Evolutionary conservation across 345 rosid genomes (phyloP), one percentile per base, ranked within the genome.

Genomic region (Gynandropsis gynandra): DNA sequence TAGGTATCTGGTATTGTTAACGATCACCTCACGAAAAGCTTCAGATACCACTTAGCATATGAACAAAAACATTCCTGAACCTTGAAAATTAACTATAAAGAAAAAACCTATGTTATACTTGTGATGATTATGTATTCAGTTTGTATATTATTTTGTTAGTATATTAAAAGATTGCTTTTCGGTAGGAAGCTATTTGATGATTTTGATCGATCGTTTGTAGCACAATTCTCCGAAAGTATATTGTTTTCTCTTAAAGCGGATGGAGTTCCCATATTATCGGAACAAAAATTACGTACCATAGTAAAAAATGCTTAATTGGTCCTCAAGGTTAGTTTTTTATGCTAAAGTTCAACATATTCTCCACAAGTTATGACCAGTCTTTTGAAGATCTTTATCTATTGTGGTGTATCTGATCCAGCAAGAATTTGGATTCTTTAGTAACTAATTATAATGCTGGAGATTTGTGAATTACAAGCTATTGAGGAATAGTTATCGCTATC

Each of bases 251-350:
- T 87, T 61, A 87, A 71, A 72, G 76, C 80, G 38, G 76, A 83
- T 16, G 83, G 82, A 6, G 70, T 66, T 41, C 75, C 74, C 0
- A 31, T 90, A 71, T 74, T 90, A 16, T 90, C 92, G 4, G 95
- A 87, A 61, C 85, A 74, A 47, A 90, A 90, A 80, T 77, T 90
- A 16, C 85, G 92, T n/a, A 96, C 98, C 16, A 48, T 90, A 21
- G 74, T 74, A 9, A 95, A 77, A 44, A 87, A 87, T 55, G 98
- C 98, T 5, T 79, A 79, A 55, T 78, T 63, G 21, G 61, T 69
- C n/a, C 78, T 82, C 24, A 87, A 84, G 98, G 96, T 86, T 10
- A n/a, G 8, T 0, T 0, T 16, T 24, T 40, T 46, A 38, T 13
- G 38, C 0, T 11, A 7, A 29, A 10, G 37, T 21, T 11, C 31